phyloP scores from a whole-genome alignment of 2,329 filamentous ascomycete genomes.

The Talaromyces sp. region DNA sequence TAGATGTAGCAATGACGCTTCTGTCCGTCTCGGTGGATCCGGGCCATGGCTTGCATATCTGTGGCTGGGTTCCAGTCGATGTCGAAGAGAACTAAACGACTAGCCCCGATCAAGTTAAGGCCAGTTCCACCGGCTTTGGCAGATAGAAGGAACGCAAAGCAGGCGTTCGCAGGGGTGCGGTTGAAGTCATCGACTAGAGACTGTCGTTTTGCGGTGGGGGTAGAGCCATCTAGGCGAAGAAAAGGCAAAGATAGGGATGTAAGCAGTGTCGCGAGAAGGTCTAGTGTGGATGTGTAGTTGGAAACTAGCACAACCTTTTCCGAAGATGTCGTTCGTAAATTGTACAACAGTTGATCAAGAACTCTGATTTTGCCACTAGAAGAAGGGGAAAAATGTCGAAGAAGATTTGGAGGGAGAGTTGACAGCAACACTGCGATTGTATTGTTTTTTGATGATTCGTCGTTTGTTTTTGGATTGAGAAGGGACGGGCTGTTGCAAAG shows the following conservation, averaged over 20 bases:
- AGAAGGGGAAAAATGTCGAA: constrained; percentile 49
- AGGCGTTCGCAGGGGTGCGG: constrained; percentile 46
- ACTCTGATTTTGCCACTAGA: constrained; percentile 62
- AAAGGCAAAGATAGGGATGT: constrained; percentile 55
- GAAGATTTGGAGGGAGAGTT: constrained; percentile 50
- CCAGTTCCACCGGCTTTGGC: constrained; percentile 67
- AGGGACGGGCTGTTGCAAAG: constrained; percentile 66
- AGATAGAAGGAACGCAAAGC: constrained; percentile 65
- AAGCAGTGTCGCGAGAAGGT: constrained; percentile 59
- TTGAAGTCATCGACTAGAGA: constrained; percentile 67
- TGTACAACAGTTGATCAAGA: constrained; percentile 59
- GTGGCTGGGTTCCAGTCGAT: constrained; percentile 72
- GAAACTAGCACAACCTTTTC: constrained; percentile 73
- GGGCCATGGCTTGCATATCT: constrained; percentile 68
- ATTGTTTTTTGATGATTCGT: constrained; percentile 41
- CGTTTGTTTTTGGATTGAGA: constrained; percentile 46
- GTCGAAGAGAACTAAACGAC: constrained; percentile 64
- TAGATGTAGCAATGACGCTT: constrained; percentile 64
- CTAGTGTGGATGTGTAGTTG: constrained; percentile 67
- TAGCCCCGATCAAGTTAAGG: constrained; percentile 65
- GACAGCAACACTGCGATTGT: constrained; percentile 44
- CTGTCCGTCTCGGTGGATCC: constrained; percentile 67
- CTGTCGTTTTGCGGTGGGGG: constrained; percentile 59
- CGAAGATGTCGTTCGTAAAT: constrained; percentile 53
- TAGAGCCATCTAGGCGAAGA: constrained; percentile 64